Evolutionary conservation across 768 basidiomycete genomes (phyloP), one percentile per base, ranked within the genome.

Genomic region (Lanmaoa pseudosensibilis): DNA sequence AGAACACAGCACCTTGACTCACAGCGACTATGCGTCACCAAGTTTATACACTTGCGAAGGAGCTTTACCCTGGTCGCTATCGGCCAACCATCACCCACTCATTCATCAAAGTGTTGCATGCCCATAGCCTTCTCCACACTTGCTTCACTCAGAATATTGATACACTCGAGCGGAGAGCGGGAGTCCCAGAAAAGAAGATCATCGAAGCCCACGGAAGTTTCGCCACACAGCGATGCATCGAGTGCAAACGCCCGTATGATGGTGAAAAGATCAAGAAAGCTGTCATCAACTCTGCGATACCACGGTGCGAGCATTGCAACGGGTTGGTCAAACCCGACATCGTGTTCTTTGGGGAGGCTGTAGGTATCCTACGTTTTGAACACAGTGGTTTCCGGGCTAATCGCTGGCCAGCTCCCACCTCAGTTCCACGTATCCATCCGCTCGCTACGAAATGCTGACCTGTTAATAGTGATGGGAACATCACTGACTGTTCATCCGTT

Each of bases 121-220:
- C 83, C 36, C 86, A 90, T 61, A 69, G 70, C 1, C 77, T 88
- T 16, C 82, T 99, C 2, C 82, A 84, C 58, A 86, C 79, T 40
- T 91, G 89, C 74, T 92, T 91, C 65, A 93, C 92, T 6, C 94
- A 94, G 72, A 95, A 94, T 66, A 94, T 94, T 53, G 95, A 98
- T 69, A 95, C 93, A 0, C 83, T 98, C 15, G 96, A 98, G 68
- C 81, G 90, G 2, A 80, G 84, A 6, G 92, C 93, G 0, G 92
- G 92, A 6, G 80, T 97, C 0, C 85, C 90, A 0, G 78, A 72
- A 1, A 73, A 81, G 33, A 85, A 85, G 68, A 86, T 98, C 57
- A 80, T 98, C 46, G 96, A 98, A 74, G 97, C 97, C 0, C 97
- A 99, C 66, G 97, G 96, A 3, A 94, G 91, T 62, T 99, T 98